Evolutionary conservation across 108 stramenopile genomes (phyloP), one percentile per base, ranked within the genome.

Genomic region (Schizochytrium sp.): DNA sequence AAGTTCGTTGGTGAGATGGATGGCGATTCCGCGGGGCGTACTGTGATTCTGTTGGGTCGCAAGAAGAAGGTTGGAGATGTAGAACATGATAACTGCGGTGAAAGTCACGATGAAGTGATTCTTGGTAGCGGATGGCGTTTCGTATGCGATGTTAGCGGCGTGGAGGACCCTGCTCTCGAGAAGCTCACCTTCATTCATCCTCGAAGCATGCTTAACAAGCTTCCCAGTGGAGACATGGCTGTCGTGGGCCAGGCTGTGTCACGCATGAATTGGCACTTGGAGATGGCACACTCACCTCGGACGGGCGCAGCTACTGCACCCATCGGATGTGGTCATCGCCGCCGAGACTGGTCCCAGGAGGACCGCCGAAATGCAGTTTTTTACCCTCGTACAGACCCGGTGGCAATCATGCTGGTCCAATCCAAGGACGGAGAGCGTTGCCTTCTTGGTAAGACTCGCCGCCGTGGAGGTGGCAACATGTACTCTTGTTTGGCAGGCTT

Each of bases 331-430:
- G 64, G 64, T 38, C 64, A 69, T 44, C 64, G 64, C 0, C 64
- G 64, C 0, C 64, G 64, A 0, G 64, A 69, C 64, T 69, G 64
- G 64, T 69, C 64, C 42, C 64, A 69, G 64, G 64, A 69, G 64
- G 2, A 69, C 64, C 64, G 64, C 28, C 64, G 88, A 15, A 42
- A 61, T 17, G 61, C 60, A 15, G 61, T 61, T 28, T 61, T 61
- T 15, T 89, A 89, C 46, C 89, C 89, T 4, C 73, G 89, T 50
- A 73, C 57, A 7, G 89, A 89, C 46, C 89, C 89, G 10, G 89
- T 89, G 19, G 89, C 72, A 3, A 89, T 89, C 44, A 57, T 73
- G 50, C 57, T 87, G 19, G 89, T 89, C 17, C 44, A 57, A n/a
- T 59, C 58, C 45, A 55, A 49, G 3, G 89, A 38, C 7, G 28